Evolutionary conservation across 2,329 filamentous ascomycete genomes (phyloP), one percentile per base, ranked within the genome.

Genomic region (Emmonsiellopsis sp.): DNA sequence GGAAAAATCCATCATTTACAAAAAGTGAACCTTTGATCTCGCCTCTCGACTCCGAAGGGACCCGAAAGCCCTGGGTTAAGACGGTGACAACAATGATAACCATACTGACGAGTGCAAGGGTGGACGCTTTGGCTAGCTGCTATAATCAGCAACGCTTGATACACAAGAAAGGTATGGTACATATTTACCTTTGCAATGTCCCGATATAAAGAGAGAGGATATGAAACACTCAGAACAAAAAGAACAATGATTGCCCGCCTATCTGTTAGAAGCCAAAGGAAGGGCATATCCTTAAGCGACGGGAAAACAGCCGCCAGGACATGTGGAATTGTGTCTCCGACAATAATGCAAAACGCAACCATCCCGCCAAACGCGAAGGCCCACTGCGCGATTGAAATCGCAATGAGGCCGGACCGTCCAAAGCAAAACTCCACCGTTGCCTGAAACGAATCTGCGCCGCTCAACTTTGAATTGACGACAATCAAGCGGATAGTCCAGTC

Each of bases 401-500:
- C 92, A 59, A 98, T 82, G 53, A 98, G 77, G 0, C 93, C 93
- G 14, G 85, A 79, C 63, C 83, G 85, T 5, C 93, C 93, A 72
- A 95, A 98, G 74, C 93, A 98, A 71, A 92, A 84, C 71, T 96
- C 86, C 66, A 98, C 90, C 0, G 93, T 98, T 40, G 89, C 87
- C 73, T 98, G 93, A 67, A 97, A 98, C 53, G 87, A 94, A 69
- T 89, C 87, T 53, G 90, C 87, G 44, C 93, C 93, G 70, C 88
- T 95, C 60, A 98, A 78, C 76, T 98, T 98, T 68, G 88, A 94
- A 72, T 98, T 98, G 71, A 96, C 84, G 60, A 98, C 93, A 65
- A 98, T 97, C 57, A 98, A 79, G 45, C 90, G 85, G 61, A 98
- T 96, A 3, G 93, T 98, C 93, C 93, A 98, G 76, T 98, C 93